Conservation (phyloP, 2,329 filamentous ascomycete species). For the Apiospora saccharicola region DNA sequence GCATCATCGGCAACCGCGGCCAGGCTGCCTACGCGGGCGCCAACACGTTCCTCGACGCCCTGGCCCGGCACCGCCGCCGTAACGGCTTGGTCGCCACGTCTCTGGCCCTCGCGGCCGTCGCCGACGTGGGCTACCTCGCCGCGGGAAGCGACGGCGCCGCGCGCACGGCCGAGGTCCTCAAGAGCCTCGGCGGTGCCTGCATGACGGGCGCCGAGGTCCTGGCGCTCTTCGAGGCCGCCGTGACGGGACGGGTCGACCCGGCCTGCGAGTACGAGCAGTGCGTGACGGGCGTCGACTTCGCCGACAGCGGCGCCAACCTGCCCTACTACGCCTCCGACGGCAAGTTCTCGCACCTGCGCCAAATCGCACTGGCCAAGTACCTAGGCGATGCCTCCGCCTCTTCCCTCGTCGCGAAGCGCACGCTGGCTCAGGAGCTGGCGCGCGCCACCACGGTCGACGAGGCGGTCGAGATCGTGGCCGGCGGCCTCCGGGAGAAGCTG, state of each 20-base stretch:
- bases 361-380: conserved; percentile 43
- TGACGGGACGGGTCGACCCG: conserved; percentile 50
- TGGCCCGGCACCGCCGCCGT: conserved; percentile 48
- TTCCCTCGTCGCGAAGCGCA: conserved; percentile 45
- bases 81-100: conserved; percentile 52
- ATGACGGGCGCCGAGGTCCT: conserved; percentile 62
- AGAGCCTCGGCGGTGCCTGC: conserved; percentile 55
- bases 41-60: conserved; percentile 54
- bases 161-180: conserved; percentile 53
- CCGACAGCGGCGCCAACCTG: conserved; percentile 42
- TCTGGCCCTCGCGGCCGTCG: conserved; percentile 61
- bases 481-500: conserved; percentile 55
- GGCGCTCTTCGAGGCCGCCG: conserved; percentile 59
- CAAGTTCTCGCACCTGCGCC: conserved; percentile 59
- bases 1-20: conserved; percentile 57
- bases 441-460: conserved; percentile 45
- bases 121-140: conserved; percentile 57
- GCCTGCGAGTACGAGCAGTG: conserved; percentile 55
- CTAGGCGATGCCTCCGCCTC: conserved; percentile 44
- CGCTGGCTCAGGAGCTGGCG: conserved; percentile 45
- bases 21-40: conserved; percentile 61
- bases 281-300: conserved; percentile 60
- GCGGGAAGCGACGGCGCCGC: conserved; percentile 51
- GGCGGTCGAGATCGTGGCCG: conserved; percentile 51
- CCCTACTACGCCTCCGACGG: conserved; percentile 63